Percentiles rank a stretch among this genome's conserved stretches.
phyloP scores from a whole-genome alignment of 2,329 filamentous ascomycete genomes.

The Fusarium miscanthi region DNA sequence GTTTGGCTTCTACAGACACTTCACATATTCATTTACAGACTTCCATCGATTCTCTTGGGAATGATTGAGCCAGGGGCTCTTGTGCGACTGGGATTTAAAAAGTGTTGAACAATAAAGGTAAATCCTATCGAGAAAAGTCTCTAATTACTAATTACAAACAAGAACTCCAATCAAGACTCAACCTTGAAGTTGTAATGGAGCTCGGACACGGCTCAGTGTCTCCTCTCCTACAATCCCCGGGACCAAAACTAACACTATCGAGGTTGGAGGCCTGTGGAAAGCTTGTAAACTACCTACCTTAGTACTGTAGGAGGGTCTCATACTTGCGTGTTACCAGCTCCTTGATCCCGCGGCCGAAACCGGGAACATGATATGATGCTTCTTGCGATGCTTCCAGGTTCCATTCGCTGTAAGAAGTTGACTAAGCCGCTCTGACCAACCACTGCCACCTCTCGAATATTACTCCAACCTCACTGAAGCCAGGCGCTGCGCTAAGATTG shows the following conservation, averaged over 20 bases:
- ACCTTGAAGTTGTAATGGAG: background rate
- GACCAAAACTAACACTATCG: background rate
- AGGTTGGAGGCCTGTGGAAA: background rate
- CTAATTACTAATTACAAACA: too few species aligned
- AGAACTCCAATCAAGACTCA: background rate
- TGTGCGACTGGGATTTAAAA: too few species aligned
- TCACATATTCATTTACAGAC: too few species aligned
- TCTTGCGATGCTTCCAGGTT: background rate
- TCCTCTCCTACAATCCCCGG: background rate
- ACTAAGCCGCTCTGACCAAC: background rate
- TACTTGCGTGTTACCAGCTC: too few species aligned
- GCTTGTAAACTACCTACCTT: too few species aligned
- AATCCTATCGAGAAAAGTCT: background rate
- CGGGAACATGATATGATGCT: background rate
- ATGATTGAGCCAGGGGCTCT: background rate
- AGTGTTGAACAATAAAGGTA: background rate
- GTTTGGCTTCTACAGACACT: background rate
- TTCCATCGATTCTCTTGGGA: background rate
- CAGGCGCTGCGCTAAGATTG: constrained; percentile 2
- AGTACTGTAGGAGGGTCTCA: background rate
- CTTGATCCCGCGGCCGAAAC: background rate
- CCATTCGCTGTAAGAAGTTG: background rate
- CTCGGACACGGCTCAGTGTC: background rate
- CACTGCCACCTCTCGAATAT: background rate
- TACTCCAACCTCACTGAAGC: background rate